Percentiles rank a stretch among this genome's conserved stretches.
These are phyloP conservation scores for Aspergillus sparsus DNA, from an alignment of 495 filamentous ascomycete genomes.

Conservation along the genomic window DNA sequence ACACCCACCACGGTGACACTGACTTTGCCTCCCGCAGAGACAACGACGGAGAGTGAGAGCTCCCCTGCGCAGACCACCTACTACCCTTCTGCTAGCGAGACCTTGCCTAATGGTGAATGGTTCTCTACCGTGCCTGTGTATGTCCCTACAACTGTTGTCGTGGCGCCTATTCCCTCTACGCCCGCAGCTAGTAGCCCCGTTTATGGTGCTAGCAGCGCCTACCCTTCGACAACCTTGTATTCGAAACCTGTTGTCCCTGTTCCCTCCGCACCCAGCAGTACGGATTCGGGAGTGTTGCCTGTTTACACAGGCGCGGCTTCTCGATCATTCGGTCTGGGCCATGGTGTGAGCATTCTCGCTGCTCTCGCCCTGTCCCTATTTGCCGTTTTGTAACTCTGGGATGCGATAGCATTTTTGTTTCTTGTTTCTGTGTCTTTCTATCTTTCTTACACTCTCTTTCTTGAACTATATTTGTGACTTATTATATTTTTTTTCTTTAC, in stretches of 20 bases:
- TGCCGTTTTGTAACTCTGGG: conserved; percentile 15
- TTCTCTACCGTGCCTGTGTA: neutral
- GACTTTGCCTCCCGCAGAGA: conserved; percentile 33
- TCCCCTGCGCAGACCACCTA: conserved; percentile 12
- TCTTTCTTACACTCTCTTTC: too few relatives aligned
- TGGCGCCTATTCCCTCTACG: conserved; percentile 5
- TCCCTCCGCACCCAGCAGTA: conserved; percentile 24
- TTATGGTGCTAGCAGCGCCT: conserved; percentile 7
- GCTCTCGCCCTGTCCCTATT: conserved; percentile 17
- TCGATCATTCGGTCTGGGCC: conserved; percentile 8
- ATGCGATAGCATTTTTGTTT: neutral
- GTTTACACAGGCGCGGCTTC: conserved; percentile 33
- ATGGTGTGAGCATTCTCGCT: conserved; percentile 13
- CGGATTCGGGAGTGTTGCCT: conserved; percentile 25
- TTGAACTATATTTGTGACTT: too few relatives aligned
- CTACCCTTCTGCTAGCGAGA: conserved; percentile 3
- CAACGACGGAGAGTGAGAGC: conserved; percentile 16
- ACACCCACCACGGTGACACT: conserved; percentile 46
- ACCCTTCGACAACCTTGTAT: conserved; percentile 26
- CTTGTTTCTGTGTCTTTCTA: neutral
- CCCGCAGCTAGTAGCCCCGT: conserved; percentile 9
- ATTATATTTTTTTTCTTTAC: too few relatives aligned
- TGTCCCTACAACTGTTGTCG: neutral
- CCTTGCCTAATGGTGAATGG: conserved; percentile 1
- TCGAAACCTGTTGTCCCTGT: conserved; percentile 21